Evolutionary conservation across 768 basidiomycete genomes (phyloP), one percentile per base, ranked within the genome.

Genomic region (Russula sp.): DNA sequence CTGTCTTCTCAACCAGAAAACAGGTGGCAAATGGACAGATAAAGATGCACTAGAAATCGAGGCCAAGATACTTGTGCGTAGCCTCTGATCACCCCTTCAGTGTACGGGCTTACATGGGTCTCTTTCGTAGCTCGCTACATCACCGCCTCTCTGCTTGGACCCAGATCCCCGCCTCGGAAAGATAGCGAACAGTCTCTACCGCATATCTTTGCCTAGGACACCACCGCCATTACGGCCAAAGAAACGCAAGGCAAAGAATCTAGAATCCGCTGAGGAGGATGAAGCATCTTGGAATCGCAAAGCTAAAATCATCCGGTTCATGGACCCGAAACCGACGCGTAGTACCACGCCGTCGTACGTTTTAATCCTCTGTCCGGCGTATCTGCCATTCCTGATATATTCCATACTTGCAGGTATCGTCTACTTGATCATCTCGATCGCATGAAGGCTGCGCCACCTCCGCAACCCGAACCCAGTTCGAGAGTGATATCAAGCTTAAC

Each of bases 91-190:
- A 18, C 14, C 34, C 34, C 6, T 36, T 51, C 44, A 5, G 6
- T 24, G 30, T 40, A n/a, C 46, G 61, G 53, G 54, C 52, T 57
- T 49, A 67, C 34, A 18, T 51, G 51, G 22, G 36, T 52, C 32
- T 30, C 56, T 14, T 14, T 34, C 71, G 32, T 72, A 94, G 91
- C 78, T 90, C 53, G 84, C 90, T 18, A 91, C 89, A 5, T 76
- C 88, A 0, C 82, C 87, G 6, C 87, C 91, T 6, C 77, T 94
- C 51, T 93, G 90, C 72, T 81, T 94, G 32, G 85, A 90, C 67
- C 91, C 92, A 3, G 84, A 93, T 70, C 85, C 88, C 1, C 87
- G 88, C 71, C 79, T 93, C 40, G 81, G 86, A 24, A 84, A 90
- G 48, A 82, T 91, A 24, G 89, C 83, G 11, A 94, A 94, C 72